Percentiles rank a stretch among this genome's conserved stretches.
These are phyloP conservation scores for Dryadomyces quercivorus DNA, from an alignment of 2,329 filamentous ascomycete species.

Conservation along the genomic window DNA sequence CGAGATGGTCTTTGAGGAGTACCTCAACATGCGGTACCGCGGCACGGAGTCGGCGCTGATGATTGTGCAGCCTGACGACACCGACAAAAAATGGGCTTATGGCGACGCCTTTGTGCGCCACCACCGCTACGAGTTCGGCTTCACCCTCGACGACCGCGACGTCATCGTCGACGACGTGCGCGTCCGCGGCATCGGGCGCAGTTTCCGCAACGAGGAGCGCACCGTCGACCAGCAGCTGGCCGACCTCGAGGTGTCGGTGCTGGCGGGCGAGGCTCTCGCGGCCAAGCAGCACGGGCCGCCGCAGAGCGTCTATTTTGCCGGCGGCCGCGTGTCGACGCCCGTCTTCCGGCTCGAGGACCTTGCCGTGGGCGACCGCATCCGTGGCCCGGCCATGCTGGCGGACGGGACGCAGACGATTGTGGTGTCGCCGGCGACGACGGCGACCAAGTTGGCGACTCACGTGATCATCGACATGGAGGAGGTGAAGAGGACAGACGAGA, in stretches of 20 bases:
- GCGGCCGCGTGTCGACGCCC: slow-evolving; percentile 62
- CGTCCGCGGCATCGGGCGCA: slow-evolving; percentile 79
- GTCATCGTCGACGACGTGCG: slow-evolving; percentile 86
- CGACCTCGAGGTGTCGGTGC: slow-evolving; percentile 45
- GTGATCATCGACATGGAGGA: slow-evolving; percentile 61
- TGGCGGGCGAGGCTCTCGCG: neutral
- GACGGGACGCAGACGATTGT: slow-evolving; percentile 89
- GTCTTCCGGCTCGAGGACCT: slow-evolving; percentile 74
- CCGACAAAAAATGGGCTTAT: slow-evolving; percentile 67
- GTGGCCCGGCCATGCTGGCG: slow-evolving; percentile 74
- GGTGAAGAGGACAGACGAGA: slow-evolving; percentile 4
- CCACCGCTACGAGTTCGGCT: slow-evolving; percentile 87
- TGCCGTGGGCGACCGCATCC: slow-evolving; percentile 56
- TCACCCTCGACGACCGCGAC: slow-evolving; percentile 72
- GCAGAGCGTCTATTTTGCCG: slow-evolving; percentile 68
- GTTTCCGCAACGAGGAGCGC: slow-evolving; percentile 65
- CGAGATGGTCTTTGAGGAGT: slow-evolving; percentile 77
- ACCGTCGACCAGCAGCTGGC: slow-evolving; percentile 77
- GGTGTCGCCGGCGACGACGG: slow-evolving; percentile 65
- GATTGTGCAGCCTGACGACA: slow-evolving; percentile 59
- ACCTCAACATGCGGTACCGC: slow-evolving; percentile 85
- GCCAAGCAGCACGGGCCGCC: slow-evolving; percentile 51
- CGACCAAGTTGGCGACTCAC: slow-evolving; percentile 71
- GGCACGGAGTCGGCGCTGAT: slow-evolving; percentile 87
- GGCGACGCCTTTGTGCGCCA: slow-evolving; percentile 74